Evolutionary conservation across 371 early-diverging fungal species (phyloP), one percentile per base, ranked within the genome.

Genomic region (Mortierella sp.): DNA sequence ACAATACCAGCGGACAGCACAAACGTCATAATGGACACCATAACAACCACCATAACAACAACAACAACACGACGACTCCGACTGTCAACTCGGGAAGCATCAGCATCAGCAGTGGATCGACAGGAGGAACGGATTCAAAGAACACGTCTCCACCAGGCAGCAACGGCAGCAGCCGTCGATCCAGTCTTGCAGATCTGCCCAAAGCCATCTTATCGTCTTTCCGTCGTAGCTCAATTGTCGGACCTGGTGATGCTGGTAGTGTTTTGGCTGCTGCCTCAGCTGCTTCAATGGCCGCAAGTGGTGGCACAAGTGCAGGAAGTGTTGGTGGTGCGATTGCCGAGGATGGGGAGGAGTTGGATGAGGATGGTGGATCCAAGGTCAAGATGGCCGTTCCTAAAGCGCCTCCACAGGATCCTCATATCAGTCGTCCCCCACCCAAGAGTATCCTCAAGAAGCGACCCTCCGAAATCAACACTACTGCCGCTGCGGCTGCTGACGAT

Each of bases 401-500:
- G 13, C 73, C 80, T 5, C 78, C 84, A 19, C 26, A 73, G 52
- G 71, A 73, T 58, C 54, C 76, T 0, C 45, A 21, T 26, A 31
- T 28, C 47, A 68, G 60, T 28, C 31, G 71, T 10, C 54, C 60
- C 8, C 80, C 78, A 21, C 72, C 75, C 5, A 84, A 78, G 70
- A 75, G 84, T 55, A 84, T 84, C 26, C 77, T 84, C n/a, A 84
- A 84, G 78, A 84, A 78, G 70, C 75, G 76, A 13, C 10, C 68
- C 3, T 42, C 72, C 0, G 48, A 70, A 4, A 44, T 19, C 44
- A 48, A 48, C 2, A 21, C 63, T 31, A 44, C 57, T 5, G 70
- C 48, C 16, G 34, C 71, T 44, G 52, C 44, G 45, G 45, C n/a
- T 24, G 44, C 68, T 38, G 76, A 26, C 11, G 16, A 21, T 31